Evolutionary conservation across 1,284 basidiomycete species (phyloP), one percentile per base, ranked within the genome.

Genomic region (Naganishia liquefaciens): DNA sequence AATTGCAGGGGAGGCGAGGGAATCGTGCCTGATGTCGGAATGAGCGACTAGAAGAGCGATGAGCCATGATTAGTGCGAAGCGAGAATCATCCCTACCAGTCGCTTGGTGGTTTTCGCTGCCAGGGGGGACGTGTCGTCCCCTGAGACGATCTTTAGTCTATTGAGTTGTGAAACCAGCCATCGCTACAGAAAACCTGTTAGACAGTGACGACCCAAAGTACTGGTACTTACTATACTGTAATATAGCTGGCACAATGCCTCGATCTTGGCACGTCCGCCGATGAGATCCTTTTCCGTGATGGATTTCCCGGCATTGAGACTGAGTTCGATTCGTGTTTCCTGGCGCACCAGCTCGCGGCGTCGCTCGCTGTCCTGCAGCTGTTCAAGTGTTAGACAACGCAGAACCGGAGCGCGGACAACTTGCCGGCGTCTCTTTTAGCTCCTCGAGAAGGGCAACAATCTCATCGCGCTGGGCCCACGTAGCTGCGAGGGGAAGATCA

Each of bases 391-490:
- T 27, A 43, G 27, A 43, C 25, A 15, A n/a, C 9, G n/a, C n/a
- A n/a, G n/a, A 42, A 27, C 39, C 10, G 19, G 11, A 5, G 40
- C 13, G 25, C 17, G 7, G 27, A 23, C 62, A 11, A 71, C 77
- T 66, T 79, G 71, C 79, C 28, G 72, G 60, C 50, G 71, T 67
- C 72, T 76, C n/a, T 69, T 80, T 71, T 81, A 82, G 66, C 85
- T 81, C 89, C 3, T 83, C 82, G 43, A 97, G 77, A 74, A 87
- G 89, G 25, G 84, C 80, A 37, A 83, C 85, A 28, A 98, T 76
- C 68, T 97, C 93, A 3, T 88, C 83, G 58, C 84, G 82, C 75
- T 94, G 92, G 0, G 91, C 89, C 92, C 91, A 95, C 60, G 87
- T 84, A 1, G 91, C 90, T 2, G 91, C 86, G n/a, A 92, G 68